phyloP scores from a whole-genome alignment of 108 stramenopile genomes.

The Mayamaea pseudoterrestris region DNA sequence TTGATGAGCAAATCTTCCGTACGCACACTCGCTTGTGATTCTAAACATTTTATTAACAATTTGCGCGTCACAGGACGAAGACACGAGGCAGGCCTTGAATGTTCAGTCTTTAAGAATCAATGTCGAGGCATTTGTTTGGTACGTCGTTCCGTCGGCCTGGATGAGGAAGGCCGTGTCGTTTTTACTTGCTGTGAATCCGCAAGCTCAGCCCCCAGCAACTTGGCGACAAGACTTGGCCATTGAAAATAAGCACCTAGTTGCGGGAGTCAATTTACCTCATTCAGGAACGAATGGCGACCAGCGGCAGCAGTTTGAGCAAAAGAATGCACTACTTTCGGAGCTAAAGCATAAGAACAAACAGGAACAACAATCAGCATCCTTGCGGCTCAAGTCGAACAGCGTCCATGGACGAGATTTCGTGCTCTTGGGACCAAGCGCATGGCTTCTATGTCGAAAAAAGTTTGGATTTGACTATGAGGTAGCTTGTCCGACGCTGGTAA shows the following conservation, averaged over 20 bases:
- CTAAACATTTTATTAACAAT: too few relatives aligned
- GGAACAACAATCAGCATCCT: background rate
- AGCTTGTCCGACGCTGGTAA: background rate
- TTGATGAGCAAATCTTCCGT: too few relatives aligned
- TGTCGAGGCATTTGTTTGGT: conserved; percentile 18
- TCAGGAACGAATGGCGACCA: conserved; percentile 4
- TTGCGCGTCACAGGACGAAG: background rate
- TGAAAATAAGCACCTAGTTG: conserved; percentile 9
- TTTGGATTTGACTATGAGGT: conserved; percentile 20
- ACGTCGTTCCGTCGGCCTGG: conserved; percentile 29
- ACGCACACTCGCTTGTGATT: too few relatives aligned
- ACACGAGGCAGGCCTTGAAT: background rate
- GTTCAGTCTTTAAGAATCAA: too few relatives aligned
- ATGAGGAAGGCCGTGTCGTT: conserved; percentile 24
- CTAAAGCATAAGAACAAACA: background rate
- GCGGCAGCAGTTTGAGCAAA: background rate
- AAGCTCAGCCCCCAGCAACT: conserved; percentile 1
- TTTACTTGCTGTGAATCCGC: conserved; percentile 3
- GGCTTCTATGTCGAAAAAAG: conserved; percentile 31
- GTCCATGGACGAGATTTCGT: conserved; percentile 24
- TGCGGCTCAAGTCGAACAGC: conserved; percentile 2
- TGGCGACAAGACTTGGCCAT: conserved; percentile 21
- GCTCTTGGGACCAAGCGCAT: conserved; percentile 31
- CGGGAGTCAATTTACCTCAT: conserved; percentile 1
- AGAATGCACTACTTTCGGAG: background rate